Conservation (phyloP, 2,329 filamentous ascomycete genomes). For the Talaromyces sp. region DNA sequence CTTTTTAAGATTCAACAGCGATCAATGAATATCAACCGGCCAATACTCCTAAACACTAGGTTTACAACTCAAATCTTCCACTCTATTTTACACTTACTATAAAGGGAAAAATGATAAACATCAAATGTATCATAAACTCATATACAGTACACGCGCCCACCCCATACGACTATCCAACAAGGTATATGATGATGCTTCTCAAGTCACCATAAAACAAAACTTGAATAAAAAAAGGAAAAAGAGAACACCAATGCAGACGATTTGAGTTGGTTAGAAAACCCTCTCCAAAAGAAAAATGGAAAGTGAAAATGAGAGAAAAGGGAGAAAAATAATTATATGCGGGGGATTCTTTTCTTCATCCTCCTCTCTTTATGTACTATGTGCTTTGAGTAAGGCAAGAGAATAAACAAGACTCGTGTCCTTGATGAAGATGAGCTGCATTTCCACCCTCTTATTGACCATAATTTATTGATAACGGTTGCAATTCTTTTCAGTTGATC, state of each 20-base stretch:
- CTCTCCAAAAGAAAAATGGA: background rate
- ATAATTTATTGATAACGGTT: background rate
- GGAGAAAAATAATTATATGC: background rate
- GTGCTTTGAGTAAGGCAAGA: background rate
- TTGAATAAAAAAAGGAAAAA: background rate
- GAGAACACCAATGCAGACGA: background rate
- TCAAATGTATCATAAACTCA: background rate
- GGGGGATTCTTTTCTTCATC: background rate
- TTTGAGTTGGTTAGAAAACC: background rate
- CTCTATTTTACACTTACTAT: background rate
- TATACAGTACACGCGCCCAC: background rate
- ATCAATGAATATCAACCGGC: no score
- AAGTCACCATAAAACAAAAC: background rate
- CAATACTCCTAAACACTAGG: no score
- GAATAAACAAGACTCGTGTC: background rate
- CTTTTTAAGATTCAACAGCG: no score
- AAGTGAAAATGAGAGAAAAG: background rate
- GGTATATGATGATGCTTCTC: background rate
- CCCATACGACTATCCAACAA: background rate
- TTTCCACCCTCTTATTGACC: background rate
- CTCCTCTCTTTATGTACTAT: slow-evolving; percentile 5
- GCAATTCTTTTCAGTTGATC: background rate
- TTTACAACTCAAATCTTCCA: background rate
- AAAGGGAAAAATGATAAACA: background rate
- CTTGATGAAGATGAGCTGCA: background rate